Percentiles rank a stretch among this genome's conserved stretches.
Evolutionary conservation across 441 rosid species (phyloP).

Genomic region (Bruguiera hainesii): DNA sequence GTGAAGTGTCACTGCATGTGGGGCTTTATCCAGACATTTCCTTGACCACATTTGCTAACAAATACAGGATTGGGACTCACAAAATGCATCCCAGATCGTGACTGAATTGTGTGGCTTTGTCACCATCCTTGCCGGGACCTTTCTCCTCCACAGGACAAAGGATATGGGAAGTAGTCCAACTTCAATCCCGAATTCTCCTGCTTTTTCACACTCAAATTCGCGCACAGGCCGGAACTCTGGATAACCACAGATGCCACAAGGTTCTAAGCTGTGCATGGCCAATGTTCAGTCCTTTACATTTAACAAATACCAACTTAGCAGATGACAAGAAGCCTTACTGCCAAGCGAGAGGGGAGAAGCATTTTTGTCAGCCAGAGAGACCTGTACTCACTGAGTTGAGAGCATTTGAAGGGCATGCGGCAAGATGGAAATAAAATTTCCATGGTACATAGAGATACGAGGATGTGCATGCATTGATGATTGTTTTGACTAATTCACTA

Average conservation of each 20-base stretch:
- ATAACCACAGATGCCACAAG: neutral
- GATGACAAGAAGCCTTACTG: neutral
- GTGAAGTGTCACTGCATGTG: neutral
- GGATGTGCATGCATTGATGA: neutral
- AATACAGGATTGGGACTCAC: slow-evolving; percentile 79
- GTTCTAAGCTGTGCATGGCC: neutral
- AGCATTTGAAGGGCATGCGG: too few species aligned
- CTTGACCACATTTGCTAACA: neutral
- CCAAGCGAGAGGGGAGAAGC: neutral
- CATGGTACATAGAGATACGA: neutral
- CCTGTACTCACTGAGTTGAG: too few species aligned
- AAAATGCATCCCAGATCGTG: slow-evolving; percentile 68
- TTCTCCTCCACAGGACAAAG: slow-evolving; percentile 86
- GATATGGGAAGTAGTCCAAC: slow-evolving; percentile 59
- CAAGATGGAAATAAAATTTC: neutral
- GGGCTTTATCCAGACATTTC: neutral
- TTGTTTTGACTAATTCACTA: neutral
- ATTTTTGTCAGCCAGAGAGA: too few species aligned
- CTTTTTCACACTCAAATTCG: slow-evolving; percentile 12
- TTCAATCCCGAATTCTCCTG: slow-evolving; percentile 25
- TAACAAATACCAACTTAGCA: neutral
- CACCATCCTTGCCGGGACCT: slow-evolving; percentile 83
- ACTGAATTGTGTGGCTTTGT: slow-evolving; percentile 83
- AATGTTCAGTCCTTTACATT: neutral
- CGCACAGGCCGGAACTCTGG: neutral